phyloP scores from a whole-genome alignment of 805 yeast species.

The Starmerella cellae region DNA sequence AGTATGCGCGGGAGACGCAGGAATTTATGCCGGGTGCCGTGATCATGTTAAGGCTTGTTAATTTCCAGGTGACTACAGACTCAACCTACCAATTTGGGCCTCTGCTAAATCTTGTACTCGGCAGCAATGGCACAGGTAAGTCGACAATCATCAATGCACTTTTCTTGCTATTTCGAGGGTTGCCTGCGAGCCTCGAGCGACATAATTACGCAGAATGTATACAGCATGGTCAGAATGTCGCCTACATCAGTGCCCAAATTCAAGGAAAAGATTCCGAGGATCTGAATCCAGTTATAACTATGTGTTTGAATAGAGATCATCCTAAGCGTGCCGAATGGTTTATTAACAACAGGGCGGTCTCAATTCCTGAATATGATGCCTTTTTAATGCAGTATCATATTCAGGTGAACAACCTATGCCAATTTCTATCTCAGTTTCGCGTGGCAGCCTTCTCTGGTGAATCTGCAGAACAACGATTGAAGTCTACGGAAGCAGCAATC shows the following conservation, averaged over 20 bases:
- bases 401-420: conserved; percentile 84
- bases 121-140: conserved; percentile 95
- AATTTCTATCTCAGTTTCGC: conserved; percentile 87
- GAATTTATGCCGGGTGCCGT: conserved; percentile 16
- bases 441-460: conserved; percentile 84
- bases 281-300: conserved; percentile 1
- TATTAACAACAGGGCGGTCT: conserved; percentile 14
- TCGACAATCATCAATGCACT: conserved; percentile 87
- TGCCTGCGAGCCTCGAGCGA: conserved; percentile 33
- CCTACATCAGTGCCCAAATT: conserved; percentile 11
- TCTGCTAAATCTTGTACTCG: conserved; percentile 76
- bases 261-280: conserved; percentile 3
- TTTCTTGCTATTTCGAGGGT: conserved; percentile 78
- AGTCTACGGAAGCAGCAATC: conserved; percentile 71
- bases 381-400: conserved; percentile 60
- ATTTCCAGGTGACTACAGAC: conserved; percentile 21
- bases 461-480: conserved; percentile 57
- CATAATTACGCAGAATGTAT: conserved; percentile 15
- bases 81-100: conserved; percentile 48
- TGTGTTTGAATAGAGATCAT: conserved; percentile 1
- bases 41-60: conserved; percentile 11
- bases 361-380: conserved; percentile 28
- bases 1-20: not conserved
- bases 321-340: conserved; percentile 9
- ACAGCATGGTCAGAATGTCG: conserved; percentile 9